Evolutionary conservation across 2,329 filamentous ascomycete species (phyloP), one percentile per base, ranked within the genome.

Genomic region (Calonectria multiphialidica): DNA sequence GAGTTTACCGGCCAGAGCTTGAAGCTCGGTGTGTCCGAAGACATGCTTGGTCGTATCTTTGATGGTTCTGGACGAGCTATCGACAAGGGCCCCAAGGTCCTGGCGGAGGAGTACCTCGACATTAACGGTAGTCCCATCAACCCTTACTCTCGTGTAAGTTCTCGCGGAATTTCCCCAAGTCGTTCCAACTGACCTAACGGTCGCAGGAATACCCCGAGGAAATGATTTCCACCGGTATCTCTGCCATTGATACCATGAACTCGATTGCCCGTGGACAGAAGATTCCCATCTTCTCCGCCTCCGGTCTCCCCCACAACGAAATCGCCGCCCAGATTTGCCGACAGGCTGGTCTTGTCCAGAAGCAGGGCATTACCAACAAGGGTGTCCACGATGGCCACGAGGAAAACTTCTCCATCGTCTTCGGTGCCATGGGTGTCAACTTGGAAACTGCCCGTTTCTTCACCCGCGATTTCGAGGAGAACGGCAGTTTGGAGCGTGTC

Each of bases 341-440:
- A 87, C 97, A 99, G 86, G 97, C 97, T 79, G 92, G 96, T 86
- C 88, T 99, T 83, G 97, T 98, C 76, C 92, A 95, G 85, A 86
- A 90, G 79, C 82, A 95, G 89, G 90, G 95, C 64, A 85, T 92
- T 66, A 93, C 95, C 42, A 98, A 95, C 84, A 99, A 99, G 91
- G 96, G 94, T 77, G 93, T 97, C 30, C 97, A 99, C 82, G 97
- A 99, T 82, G 96, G 93, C 69, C 97, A 99, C 86, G 95, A 98
- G 82, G 97, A 99, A 82, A 99, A 99, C 89, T 99, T 99, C 90
- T 98, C 96, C 73, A 99, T 99, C 81, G 97, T 99, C 70, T 99
- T 99, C 83, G 97, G 95, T 83, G 97, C 97, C 82, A 99, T 99
- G 97, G 97, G 97, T 95, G 97, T 99, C 80, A 99, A 99, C 89